A percentile compares a stretch with the other conserved stretches of the same genome.
Conservation (phyloP, 768 basidiomycete species). For the Boletus patriciae region DNA sequence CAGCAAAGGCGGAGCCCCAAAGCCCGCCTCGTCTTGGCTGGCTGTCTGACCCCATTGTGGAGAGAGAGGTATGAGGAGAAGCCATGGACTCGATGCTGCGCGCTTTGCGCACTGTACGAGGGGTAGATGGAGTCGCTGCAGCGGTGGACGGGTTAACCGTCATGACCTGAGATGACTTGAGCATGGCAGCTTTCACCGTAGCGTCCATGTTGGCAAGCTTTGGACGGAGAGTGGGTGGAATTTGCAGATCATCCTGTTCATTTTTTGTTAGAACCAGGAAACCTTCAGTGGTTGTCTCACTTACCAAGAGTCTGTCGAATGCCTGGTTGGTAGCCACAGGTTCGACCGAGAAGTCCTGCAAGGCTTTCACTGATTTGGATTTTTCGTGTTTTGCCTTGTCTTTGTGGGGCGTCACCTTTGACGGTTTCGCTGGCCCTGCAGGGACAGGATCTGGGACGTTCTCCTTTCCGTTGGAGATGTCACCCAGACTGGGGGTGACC, state of each 20-base stretch:
- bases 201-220: constrained; percentile 81
- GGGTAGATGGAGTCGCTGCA: constrained; percentile 40
- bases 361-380: constrained; percentile 44
- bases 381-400: constrained; percentile 41
- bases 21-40: constrained; percentile 25
- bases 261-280: not conserved
- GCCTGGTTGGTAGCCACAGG: constrained; percentile 56
- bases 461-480: constrained; percentile 62
- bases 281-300: constrained; percentile 21
- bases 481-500: constrained; percentile 57
- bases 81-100: constrained; percentile 72
- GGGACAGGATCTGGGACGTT: constrained; percentile 52
- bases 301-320: constrained; percentile 80
- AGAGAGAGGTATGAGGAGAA: constrained; percentile 47
- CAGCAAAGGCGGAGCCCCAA: constrained; percentile 28
- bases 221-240: constrained; percentile 72
- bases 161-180: constrained; percentile 78
- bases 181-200: constrained; percentile 87
- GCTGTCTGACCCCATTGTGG: constrained; percentile 39
- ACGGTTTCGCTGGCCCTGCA: constrained; percentile 33
- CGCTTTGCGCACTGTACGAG: constrained; percentile 62
- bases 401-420: constrained; percentile 20
- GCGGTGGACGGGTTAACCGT: constrained; percentile 39
- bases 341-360: constrained; percentile 38
- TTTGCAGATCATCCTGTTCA: constrained; percentile 82